phyloP scores from a whole-genome alignment of 768 basidiomycete species.

The Antrodiella citrinella region DNA sequence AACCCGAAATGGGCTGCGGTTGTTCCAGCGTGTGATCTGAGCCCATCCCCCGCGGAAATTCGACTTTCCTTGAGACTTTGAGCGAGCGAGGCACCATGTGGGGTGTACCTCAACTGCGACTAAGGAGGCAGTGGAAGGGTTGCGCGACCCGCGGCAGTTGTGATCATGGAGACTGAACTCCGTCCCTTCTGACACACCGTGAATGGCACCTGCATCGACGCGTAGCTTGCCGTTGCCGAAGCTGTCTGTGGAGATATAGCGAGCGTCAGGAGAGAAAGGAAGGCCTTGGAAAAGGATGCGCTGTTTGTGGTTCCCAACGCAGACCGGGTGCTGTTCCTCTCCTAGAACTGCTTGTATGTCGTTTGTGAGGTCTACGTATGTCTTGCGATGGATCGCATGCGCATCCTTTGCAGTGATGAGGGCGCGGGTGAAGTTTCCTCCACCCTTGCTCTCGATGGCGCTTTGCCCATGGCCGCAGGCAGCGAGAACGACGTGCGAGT shows the following conservation, averaged over 20 bases:
- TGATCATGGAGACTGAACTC: constrained; percentile 56
- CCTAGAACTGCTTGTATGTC: constrained; percentile 31
- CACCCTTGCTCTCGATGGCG: constrained; percentile 54
- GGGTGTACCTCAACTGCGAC: constrained; percentile 45
- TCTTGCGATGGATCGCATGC: constrained; percentile 44
- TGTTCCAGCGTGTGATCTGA: constrained; percentile 45
- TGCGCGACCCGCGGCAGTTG: constrained; percentile 50
- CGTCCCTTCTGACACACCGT: constrained; percentile 57
- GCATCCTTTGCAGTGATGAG: constrained; percentile 40
- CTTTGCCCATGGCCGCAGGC: constrained; percentile 48
- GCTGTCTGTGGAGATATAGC: constrained; percentile 35
- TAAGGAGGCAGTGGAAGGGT: constrained; percentile 43
- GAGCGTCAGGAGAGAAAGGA: constrained; percentile 44
- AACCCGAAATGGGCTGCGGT: constrained; percentile 45
- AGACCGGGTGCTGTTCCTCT: constrained; percentile 40
- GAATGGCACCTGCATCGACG: constrained; percentile 50
- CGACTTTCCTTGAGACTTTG: constrained; percentile 26
- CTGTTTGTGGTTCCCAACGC: constrained; percentile 39
- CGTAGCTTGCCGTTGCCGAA: constrained; percentile 33
- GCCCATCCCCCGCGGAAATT: constrained; percentile 45
- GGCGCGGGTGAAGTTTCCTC: constrained; percentile 53
- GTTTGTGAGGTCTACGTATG: constrained; percentile 40
- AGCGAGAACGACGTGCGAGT: constrained; percentile 46
- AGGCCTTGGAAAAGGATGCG: constrained; percentile 47
- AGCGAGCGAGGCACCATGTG: constrained; percentile 48